phyloP scores from a whole-genome alignment of 495 filamentous ascomycete species.

The Hypoxylon lenormandii region DNA sequence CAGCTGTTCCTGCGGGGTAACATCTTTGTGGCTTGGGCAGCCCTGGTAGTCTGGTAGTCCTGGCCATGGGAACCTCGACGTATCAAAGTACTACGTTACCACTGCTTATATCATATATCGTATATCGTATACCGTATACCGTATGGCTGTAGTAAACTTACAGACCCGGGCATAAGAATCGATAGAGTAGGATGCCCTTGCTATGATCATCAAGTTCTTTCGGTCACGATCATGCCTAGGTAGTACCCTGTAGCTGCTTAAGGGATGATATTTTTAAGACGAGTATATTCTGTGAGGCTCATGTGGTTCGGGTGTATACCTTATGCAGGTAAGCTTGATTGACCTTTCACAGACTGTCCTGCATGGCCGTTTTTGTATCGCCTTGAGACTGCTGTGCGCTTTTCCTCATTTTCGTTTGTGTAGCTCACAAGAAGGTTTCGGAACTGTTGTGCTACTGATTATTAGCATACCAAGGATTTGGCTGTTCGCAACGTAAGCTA shows the following conservation, averaged over 20 bases:
- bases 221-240: background rate
- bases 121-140: too few relatives aligned
- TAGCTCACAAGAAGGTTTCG: background rate
- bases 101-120: too few relatives aligned
- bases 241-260: background rate
- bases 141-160: too few relatives aligned
- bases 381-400: background rate
- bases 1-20: slow-evolving; percentile 35
- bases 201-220: background rate
- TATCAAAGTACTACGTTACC: too few relatives aligned
- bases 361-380: slow-evolving; percentile 15
- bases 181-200: background rate
- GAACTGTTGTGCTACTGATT: background rate
- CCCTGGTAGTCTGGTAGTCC: too few relatives aligned
- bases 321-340: background rate
- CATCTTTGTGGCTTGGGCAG: slow-evolving; percentile 3
- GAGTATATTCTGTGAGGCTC: slow-evolving; percentile 14
- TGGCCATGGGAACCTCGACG: too few relatives aligned
- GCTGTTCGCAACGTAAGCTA: background rate
- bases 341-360: background rate
- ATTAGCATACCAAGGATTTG: background rate
- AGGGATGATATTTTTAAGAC: background rate
- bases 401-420: background rate
- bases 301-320: slow-evolving; percentile 1
- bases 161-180: too few relatives aligned